These are phyloP conservation scores for Ephemerocybe angulata DNA, from an alignment of 768 basidiomycete species.

Conservation along the genomic window DNA sequence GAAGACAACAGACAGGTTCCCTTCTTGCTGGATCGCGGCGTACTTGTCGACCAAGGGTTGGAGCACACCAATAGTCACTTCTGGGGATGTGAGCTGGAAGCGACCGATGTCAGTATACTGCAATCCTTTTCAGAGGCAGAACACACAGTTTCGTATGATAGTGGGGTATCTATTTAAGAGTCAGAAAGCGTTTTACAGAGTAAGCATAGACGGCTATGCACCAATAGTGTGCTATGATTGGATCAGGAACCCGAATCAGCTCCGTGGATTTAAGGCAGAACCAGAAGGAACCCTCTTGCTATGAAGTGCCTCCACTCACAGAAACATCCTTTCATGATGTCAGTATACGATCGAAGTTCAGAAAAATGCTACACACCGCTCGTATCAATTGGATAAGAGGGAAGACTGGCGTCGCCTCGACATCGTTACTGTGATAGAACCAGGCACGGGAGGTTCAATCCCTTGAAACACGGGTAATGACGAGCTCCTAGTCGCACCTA, in stretches of 20 bases:
- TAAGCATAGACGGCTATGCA: slow-evolving; percentile 26
- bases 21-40: slow-evolving; percentile 58
- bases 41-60: slow-evolving; percentile 89
- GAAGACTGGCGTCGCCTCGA: slow-evolving; percentile 63
- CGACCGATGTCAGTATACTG: slow-evolving; percentile 4
- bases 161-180: slow-evolving; percentile 64
- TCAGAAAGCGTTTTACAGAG: background rate
- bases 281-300: background rate
- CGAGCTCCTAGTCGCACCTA: slow-evolving; percentile 28
- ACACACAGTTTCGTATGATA: slow-evolving; percentile 75
- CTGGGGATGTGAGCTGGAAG: slow-evolving; percentile 71
- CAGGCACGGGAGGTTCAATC: slow-evolving; percentile 5
- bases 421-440: slow-evolving; percentile 40
- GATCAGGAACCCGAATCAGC: slow-evolving; percentile 2
- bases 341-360: slow-evolving; percentile 7
- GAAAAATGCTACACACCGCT: slow-evolving; percentile 38
- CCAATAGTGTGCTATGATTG: slow-evolving; percentile 63
- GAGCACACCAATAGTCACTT: slow-evolving; percentile 86
- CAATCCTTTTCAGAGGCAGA: background rate
- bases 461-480: background rate
- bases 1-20: slow-evolving; percentile 84
- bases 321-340: slow-evolving; percentile 51
- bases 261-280: background rate
- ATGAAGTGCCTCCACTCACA: slow-evolving; percentile 32
- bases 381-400: slow-evolving; percentile 80